Evolutionary conservation across 1,139 yeast genomes (phyloP).

Genomic region (Nadsonia commutata): DNA sequence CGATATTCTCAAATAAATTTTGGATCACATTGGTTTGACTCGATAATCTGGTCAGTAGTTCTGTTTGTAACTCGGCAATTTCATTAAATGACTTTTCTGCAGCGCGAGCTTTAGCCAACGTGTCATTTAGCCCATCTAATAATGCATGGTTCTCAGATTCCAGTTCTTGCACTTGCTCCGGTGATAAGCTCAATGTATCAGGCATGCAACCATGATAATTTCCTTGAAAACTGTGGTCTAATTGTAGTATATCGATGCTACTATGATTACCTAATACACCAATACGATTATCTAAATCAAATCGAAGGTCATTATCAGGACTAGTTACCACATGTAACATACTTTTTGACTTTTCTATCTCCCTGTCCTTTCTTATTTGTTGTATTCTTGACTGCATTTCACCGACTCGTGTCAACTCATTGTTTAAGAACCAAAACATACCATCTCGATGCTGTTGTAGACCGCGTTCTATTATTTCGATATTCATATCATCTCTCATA

Average conservation of each 20-base stretch:
- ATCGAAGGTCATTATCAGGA: conserved; percentile 3
- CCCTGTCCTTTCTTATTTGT: conserved; percentile 22
- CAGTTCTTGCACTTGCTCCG: conserved; percentile 53
- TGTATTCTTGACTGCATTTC: conserved; percentile 24
- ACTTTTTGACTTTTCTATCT: conserved; percentile 20
- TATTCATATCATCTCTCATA: conserved; percentile 5
- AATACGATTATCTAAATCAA: background rate
- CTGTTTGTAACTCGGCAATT: conserved; percentile 64
- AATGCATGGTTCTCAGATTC: conserved; percentile 62
- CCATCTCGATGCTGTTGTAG: conserved; percentile 20
- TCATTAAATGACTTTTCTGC: conserved; percentile 73
- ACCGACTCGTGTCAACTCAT: conserved; percentile 19
- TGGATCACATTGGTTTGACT: conserved; percentile 64
- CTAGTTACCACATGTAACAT: conserved; percentile 9
- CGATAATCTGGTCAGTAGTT: conserved; percentile 59
- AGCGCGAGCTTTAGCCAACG: conserved; percentile 25
- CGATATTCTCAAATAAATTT: conserved; percentile 54
- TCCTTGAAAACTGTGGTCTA: background rate
- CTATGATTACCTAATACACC: background rate
- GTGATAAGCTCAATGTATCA: conserved; percentile 23
- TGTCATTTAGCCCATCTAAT: conserved; percentile 45
- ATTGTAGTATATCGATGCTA: background rate
- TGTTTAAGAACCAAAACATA: conserved; percentile 22
- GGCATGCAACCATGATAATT: conserved; percentile 4
- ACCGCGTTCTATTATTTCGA: conserved; percentile 9